Percentiles rank a stretch among this genome's conserved stretches.
Conservation (phyloP, 345 rosid genomes). For the Linum trigynum region DNA sequence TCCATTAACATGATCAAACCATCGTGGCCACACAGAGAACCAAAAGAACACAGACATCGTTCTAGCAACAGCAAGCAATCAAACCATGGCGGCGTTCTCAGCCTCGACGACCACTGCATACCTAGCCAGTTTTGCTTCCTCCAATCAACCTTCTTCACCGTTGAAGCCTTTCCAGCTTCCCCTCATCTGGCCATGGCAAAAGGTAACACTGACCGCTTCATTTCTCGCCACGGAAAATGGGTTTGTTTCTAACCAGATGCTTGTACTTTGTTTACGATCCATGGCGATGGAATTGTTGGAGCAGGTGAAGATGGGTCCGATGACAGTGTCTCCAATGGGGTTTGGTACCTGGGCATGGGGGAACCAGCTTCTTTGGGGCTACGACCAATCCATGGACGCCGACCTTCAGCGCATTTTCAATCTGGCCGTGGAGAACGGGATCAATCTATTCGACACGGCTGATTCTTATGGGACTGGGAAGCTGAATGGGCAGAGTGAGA, state of each 20-base stretch:
- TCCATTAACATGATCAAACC: no score
- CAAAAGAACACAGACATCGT: background rate
- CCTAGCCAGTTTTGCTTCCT: slow-evolving; percentile 32
- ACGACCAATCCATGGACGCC: slow-evolving; percentile 68
- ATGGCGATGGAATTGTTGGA: background rate
- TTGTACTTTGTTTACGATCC: background rate
- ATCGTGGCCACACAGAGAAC: no score
- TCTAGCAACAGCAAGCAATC: background rate
- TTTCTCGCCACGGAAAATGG: background rate
- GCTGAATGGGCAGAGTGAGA: slow-evolving; percentile 82
- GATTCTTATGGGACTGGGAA: slow-evolving; percentile 91
- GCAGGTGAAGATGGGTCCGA: slow-evolving; percentile 81
- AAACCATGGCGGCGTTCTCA: slow-evolving; percentile 40
- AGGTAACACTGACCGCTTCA: background rate
- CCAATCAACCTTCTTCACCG: slow-evolving; percentile 24
- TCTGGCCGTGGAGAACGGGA: slow-evolving; percentile 65
- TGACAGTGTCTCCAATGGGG: slow-evolving; percentile 88
- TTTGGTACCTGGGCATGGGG: slow-evolving; percentile 99
- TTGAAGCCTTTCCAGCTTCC: slow-evolving; percentile 59
- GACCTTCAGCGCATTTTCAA: slow-evolving; percentile 70
- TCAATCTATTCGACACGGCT: slow-evolving; percentile 81
- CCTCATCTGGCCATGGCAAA: slow-evolving; percentile 84
- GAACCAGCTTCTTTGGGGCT: slow-evolving; percentile 91
- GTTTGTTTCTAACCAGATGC: background rate
- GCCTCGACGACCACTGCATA: slow-evolving; percentile 20